These are phyloP conservation scores for Diaporthe ampelina DNA, from an alignment of 2,329 filamentous ascomycete species.

Conservation along the genomic window DNA sequence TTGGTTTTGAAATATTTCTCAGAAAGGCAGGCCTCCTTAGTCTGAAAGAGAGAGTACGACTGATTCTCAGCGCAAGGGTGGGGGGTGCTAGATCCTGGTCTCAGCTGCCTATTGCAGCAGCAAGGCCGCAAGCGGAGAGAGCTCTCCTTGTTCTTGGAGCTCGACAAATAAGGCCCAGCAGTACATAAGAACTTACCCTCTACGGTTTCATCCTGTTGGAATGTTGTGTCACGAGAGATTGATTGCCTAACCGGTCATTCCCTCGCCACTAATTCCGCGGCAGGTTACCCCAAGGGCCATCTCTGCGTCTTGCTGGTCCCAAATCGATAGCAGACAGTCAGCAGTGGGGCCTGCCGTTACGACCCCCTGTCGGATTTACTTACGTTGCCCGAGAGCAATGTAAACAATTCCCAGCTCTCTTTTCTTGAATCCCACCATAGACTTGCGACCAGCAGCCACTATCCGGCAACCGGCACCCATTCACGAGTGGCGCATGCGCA, in stretches of 20 bases:
- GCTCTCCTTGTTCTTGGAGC: constrained; percentile 5
- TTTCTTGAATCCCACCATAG: background rate
- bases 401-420: constrained; percentile 32
- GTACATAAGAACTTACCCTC: background rate
- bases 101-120: background rate
- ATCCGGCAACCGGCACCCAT: background rate
- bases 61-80: too few species aligned
- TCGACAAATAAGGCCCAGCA: background rate
- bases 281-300: constrained; percentile 4
- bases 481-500: background rate
- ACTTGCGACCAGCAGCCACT: constrained; percentile 2
- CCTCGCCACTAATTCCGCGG: background rate
- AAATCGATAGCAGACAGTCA: background rate
- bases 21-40: too few species aligned
- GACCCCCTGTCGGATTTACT: background rate
- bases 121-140: background rate
- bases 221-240: background rate
- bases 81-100: too few species aligned
- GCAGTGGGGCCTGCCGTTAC: background rate
- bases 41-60: too few species aligned
- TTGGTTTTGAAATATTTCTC: too few species aligned
- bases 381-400: constrained; percentile 32
- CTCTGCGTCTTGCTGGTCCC: constrained; percentile 14
- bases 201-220: background rate
- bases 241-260: background rate